Evolutionary conservation across 2,329 filamentous ascomycete species (phyloP), one percentile per base, ranked within the genome.

Genomic region (Fusarium denticulatum): DNA sequence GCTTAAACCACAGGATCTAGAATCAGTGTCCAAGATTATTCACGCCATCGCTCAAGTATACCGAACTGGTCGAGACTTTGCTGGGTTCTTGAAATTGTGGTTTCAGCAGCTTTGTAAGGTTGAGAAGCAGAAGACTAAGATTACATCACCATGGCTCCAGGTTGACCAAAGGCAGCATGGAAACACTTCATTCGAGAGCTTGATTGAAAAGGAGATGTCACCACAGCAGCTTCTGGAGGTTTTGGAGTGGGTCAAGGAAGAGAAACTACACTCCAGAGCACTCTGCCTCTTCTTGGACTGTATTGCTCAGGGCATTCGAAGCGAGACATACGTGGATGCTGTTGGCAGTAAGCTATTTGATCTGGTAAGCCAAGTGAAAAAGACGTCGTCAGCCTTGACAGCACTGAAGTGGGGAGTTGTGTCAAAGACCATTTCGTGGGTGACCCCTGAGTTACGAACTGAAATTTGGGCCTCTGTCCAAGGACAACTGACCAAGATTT

Each of bases 81-180:
- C 85, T 0, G 80, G 82, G 10, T 88, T 88, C 63, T 67, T 88
- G 67, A 82, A 82, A 53, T 76, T 84, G 5, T 89, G 87, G 87
- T 85, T 82, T 53, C 75, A 80, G 46, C 82, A 86, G 63, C 79
- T 87, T 4, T 81, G 79, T 42, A 76, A 81, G 20, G 77, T 80
- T 22, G 81, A 84, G 62, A 74, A 78, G 49, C 73, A 77, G 42
- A 77, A 80, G 24, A 64, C 72, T 22, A 72, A 74, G 37, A 20
- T 39, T 50, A 73, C 55, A 12, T 82, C 80, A 4, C 80, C 82
- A 1, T 85, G 83, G 83, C 78, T 81, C 28, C 70, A 70, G 7
- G 70, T 81, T 15, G 75, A 74, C 9, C 75, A 63, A n/a, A 63
- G 47, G 26, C 65, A 63, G 13, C 72, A 74, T 28, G 64, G 69